Evolutionary conservation across 352 stramenopile genomes (phyloP).

Genomic region (Phytophthora colocasiae): DNA sequence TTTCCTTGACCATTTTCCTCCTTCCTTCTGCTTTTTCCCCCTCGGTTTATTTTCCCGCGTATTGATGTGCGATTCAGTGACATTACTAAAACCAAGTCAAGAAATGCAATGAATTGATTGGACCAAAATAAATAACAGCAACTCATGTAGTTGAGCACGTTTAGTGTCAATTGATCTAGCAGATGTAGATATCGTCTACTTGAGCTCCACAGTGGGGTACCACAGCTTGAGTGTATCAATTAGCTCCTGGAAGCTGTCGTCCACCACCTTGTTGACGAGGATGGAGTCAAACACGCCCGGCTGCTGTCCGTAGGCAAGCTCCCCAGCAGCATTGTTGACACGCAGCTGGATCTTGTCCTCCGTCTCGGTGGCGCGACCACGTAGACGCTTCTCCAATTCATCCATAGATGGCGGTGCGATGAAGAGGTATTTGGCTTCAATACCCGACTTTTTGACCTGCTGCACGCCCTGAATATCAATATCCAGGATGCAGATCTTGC

Average conservation of each 20-base stretch:
- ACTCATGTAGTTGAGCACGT: too few species aligned
- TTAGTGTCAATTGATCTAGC: too few species aligned
- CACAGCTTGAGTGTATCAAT: constrained; percentile 71
- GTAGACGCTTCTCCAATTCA: constrained; percentile 94
- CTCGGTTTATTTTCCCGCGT: constrained; percentile 12
- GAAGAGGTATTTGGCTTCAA: constrained; percentile 96
- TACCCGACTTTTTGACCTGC: constrained; percentile 90
- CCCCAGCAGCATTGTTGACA: constrained; percentile 92
- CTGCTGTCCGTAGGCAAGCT: constrained; percentile 92
- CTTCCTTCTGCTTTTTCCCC: constrained; percentile 15
- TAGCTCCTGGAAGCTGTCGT: constrained; percentile 83
- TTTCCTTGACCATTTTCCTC: constrained; percentile 37
- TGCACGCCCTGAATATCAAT: constrained; percentile 99
- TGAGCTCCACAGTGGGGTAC: constrained; percentile 76
- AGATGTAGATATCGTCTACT: constrained; percentile 24
- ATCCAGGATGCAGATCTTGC: constrained; percentile 98
- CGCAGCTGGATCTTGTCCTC: constrained; percentile 96
- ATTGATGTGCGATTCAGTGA: constrained; percentile 12
- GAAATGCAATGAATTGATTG: not conserved
- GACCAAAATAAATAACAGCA: not conserved
- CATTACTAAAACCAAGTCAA: constrained; percentile 4
- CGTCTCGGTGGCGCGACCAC: constrained; percentile 95
- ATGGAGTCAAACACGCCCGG: constrained; percentile 90
- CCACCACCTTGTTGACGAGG: constrained; percentile 90
- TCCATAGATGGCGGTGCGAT: constrained; percentile 96